Evolutionary conservation across 2,329 filamentous ascomycete genomes (phyloP).

Genomic region (Colletotrichum cuscutae): DNA sequence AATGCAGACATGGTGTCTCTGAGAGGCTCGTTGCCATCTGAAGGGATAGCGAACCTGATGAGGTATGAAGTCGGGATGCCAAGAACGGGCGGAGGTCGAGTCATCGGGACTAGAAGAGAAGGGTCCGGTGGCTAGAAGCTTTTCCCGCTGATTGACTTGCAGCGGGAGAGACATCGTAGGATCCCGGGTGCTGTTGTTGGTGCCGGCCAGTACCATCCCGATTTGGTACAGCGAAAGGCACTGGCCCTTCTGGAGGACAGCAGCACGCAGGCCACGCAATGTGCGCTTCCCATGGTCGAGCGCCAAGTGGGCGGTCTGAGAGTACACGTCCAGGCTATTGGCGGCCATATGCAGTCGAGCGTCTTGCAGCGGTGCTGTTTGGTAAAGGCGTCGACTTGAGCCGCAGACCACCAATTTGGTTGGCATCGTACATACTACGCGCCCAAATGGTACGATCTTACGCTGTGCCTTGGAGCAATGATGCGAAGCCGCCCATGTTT

Average conservation of each 20-base stretch:
- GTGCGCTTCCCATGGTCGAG: conserved; percentile 7
- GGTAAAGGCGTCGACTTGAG: background rate
- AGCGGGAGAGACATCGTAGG: conserved; percentile 7
- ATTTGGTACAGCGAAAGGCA: background rate
- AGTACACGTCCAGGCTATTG: background rate
- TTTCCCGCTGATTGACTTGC: background rate
- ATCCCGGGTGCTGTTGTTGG: background rate
- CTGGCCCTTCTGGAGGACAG: background rate
- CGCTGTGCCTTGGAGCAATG: background rate
- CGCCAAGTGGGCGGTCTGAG: conserved; percentile 11
- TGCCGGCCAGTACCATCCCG: background rate
- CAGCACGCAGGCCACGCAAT: conserved; percentile 15
- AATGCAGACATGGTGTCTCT: background rate
- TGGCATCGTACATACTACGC: background rate
- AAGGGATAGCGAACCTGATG: background rate
- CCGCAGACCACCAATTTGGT: background rate
- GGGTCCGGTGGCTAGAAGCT: conserved; percentile 22
- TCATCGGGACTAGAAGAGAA: conserved; percentile 15
- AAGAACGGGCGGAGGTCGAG: background rate
- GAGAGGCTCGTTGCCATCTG: background rate
- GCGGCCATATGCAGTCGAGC: background rate
- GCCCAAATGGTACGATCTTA: conserved; percentile 9
- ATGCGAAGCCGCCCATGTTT: background rate
- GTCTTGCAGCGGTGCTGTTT: background rate
- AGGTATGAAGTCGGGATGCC: conserved; percentile 5